Base-by-base conservation (phyloP, 73 alveolate genomes). In the Paramecium sonneborni region DNA sequence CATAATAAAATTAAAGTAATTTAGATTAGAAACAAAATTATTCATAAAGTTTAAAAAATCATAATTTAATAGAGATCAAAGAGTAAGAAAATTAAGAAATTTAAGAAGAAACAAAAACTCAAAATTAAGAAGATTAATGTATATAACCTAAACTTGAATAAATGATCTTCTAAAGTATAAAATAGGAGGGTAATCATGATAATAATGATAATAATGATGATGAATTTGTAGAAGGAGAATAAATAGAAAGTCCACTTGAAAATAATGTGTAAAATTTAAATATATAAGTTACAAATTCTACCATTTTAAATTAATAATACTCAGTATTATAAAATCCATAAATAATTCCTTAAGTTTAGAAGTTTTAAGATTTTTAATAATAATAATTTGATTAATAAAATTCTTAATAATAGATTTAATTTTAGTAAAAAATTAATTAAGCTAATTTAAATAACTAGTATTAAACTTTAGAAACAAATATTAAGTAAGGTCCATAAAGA, bases 151-250 rank as follows among this genome's bases (percentile, higher is more conserved):
- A 52, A 5, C 8, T 21, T 46, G 24, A 46, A 14, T 8, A 46
- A 9, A 12, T 11, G 3, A 14, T 3, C 18, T 0, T 52, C 6
- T 21, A 52, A 3, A 52, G 34, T 18, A 15, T 11, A 5, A 0
- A 52, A 52, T 52, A 15, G 18, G 68, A 52, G 0, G 18, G 4
- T n/a, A 52, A 52, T 1, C 6, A 18, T 3, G 30, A 52, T 3
- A 52, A 52, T 52, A 6, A 35, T 48, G 68, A 48, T 4, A 18
- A 5, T 2, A 44, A 62, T 23, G 84, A 62, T 62, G 84, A 26
- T 62, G 84, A 62, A 62, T 62, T 62, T 62, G 84, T 62, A 12
- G 46, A 26, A 62, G 84, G 84, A 9, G 84, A 62, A 3, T n/a
- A 62, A 24, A 62, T 26, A 30, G 84, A 62, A 6, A 18, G 32